Evolutionary conservation across 2,329 filamentous ascomycete species (phyloP).

Genomic region (Ceratocystis destructans): DNA sequence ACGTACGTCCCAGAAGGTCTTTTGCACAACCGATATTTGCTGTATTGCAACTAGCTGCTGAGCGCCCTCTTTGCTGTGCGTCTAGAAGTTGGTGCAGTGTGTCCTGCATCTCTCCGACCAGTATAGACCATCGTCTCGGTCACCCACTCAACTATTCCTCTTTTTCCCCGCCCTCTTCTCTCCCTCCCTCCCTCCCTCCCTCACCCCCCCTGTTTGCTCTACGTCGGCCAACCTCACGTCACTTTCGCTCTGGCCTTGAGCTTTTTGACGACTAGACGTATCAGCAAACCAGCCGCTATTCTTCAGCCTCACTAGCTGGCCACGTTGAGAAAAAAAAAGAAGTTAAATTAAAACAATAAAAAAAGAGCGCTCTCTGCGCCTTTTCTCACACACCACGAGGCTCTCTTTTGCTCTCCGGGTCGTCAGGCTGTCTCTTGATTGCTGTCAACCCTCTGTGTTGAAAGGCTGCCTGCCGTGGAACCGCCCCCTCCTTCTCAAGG

Average conservation of each 20-base stretch:
- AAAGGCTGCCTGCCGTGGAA: not conserved
- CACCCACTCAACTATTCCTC: not conserved
- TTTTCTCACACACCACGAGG: not conserved
- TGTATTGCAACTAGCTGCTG: constrained; percentile 6
- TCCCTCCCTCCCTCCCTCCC: not conserved
- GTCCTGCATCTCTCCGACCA: constrained; percentile 1
- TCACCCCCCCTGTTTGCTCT: not conserved
- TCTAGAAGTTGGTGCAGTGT: not conserved
- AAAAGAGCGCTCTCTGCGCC: not conserved
- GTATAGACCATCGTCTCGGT: constrained; percentile 1
- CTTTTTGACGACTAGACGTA: constrained; percentile 1
- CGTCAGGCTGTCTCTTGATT: not conserved
- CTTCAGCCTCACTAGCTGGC: constrained; percentile 5
- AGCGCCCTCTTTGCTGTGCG: not conserved
- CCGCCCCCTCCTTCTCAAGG: constrained; percentile 15
- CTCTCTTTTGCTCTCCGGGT: not conserved
- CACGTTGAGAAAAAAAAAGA: constrained; percentile 3
- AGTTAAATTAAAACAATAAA: not conserved
- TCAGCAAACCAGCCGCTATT: not conserved
- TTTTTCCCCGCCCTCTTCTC: constrained; percentile 1
- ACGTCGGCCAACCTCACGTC: constrained; percentile 2
- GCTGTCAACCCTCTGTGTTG: not conserved
- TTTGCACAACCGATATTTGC: constrained; percentile 8
- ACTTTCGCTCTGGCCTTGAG: constrained; percentile 1
- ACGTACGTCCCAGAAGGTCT: constrained; percentile 3